Conservation (phyloP, 495 filamentous ascomycete species). For the Penicillium parvum region DNA sequence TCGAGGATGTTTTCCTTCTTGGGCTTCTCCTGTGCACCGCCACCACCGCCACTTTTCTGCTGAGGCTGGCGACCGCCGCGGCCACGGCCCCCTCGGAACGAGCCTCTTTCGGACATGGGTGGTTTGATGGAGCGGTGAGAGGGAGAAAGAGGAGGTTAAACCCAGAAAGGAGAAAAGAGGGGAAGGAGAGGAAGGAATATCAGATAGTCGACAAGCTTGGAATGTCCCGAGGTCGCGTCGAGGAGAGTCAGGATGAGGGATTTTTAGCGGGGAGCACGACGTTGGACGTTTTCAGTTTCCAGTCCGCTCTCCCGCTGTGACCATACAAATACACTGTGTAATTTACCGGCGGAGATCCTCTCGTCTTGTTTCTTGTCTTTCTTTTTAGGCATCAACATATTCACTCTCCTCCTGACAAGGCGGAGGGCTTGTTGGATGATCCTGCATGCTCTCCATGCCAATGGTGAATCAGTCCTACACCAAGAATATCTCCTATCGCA, state of each 20-base stretch:
- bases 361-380: neutral
- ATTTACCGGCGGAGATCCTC: conserved; percentile 1
- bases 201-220: neutral
- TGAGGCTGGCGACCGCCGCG: conserved; percentile 38
- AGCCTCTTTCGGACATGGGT: conserved; percentile 65
- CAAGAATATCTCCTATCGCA: no score
- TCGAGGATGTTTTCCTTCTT: conserved; percentile 99
- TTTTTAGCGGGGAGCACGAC: conserved; percentile 22
- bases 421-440: neutral
- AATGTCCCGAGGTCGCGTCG: neutral
- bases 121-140: conserved; percentile 2
- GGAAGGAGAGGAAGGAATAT: neutral
- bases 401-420: neutral
- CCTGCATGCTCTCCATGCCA: no score
- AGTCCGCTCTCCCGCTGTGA: conserved; percentile 10
- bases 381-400: conserved; percentile 11
- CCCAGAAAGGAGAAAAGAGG: neutral
- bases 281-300: conserved; percentile 7
- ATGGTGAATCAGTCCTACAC: no score
- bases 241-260: conserved; percentile 24
- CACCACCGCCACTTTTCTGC: conserved; percentile 47
- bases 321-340: neutral
- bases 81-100: conserved; percentile 54
- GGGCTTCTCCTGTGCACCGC: conserved; percentile 61
- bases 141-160: neutral